Evolutionary conservation across 805 yeast species (phyloP), one percentile per base, ranked within the genome.

Genomic region (Candida boleticola): DNA sequence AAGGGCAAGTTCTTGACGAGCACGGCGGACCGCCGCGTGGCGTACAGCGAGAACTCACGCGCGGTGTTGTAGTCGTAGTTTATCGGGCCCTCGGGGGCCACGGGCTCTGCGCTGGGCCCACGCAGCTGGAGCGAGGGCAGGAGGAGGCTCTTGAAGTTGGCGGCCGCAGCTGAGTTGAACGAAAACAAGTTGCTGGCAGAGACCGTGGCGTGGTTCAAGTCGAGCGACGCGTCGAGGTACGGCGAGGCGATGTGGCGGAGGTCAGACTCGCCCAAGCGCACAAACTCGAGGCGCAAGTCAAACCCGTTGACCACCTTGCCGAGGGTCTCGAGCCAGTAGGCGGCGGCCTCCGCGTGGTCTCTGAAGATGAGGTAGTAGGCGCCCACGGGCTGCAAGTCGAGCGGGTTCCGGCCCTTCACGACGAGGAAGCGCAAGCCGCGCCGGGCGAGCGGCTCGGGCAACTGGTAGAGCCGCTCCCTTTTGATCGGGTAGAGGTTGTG

Each of bases 311-410:
- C 52, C 41, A 65, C 63, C 40, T 74, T 71, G 6, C 72, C 70
- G 10, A 55, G 44, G 0, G 83, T 75, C 48, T 80, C 85, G 17
- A 66, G 53, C 57, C 66, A 68, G 55, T 74, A 83, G 3, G 66
- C 66, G 17, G 76, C 66, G 0, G 89, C 87, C 16, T 71, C 73
- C 20, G 67, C 64, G 29, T 58, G 54, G 30, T 64, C 58, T 3
- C 65, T 64, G 52, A 84, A 84, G 5, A 78, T 54, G 27, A 84
- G 57, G 54, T 74, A 83, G 55, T 79, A 80, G 3, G 73, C 68
- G 32, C 76, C 74, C 44, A 68, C 60, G 22, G 76, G 71, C 29
- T 60, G 47, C 19, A 83, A 54, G 14, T 64, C 71, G 2, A 55
- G 38, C 0, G 79, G 75, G 46, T 74, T 64, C 40, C 89, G 57